Percentiles rank a stretch among this genome's conserved stretches.
phyloP scores from a whole-genome alignment of 768 basidiomycete genomes.

The Hericium alpestre region DNA sequence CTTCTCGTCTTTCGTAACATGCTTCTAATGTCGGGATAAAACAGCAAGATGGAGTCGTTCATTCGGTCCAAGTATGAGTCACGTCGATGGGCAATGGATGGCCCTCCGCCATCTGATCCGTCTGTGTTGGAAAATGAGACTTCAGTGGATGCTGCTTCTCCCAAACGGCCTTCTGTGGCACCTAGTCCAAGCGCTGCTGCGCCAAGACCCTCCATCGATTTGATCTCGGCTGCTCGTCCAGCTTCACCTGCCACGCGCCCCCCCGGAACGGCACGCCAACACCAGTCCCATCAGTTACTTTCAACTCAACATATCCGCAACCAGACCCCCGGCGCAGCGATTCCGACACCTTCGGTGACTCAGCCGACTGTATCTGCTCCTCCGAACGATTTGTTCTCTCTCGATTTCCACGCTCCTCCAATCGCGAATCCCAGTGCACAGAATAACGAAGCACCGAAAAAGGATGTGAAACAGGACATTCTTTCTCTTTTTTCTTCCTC shows the following conservation, averaged over 20 bases:
- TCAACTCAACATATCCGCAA: slow-evolving; percentile 22
- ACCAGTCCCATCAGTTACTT: slow-evolving; percentile 46
- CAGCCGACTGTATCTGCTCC: slow-evolving; percentile 21
- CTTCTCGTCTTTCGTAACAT: not conserved
- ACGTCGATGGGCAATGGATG: slow-evolving; percentile 87
- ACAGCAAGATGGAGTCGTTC: slow-evolving; percentile 97
- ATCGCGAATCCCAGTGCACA: slow-evolving; percentile 10
- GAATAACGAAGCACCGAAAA: slow-evolving; percentile 32
- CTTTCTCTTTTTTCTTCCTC: slow-evolving; percentile 65
- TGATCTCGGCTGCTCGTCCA: slow-evolving; percentile 20
- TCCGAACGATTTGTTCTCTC: slow-evolving; percentile 65
- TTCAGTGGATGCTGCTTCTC: slow-evolving; percentile 14
- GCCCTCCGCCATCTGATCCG: slow-evolving; percentile 74
- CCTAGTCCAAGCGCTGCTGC: not conserved
- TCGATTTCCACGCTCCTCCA: slow-evolving; percentile 69
- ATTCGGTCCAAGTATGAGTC: slow-evolving; percentile 96
- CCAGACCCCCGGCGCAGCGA: not conserved
- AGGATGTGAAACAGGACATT: slow-evolving; percentile 79
- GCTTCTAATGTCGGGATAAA: not conserved
- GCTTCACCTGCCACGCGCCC: slow-evolving; percentile 13
- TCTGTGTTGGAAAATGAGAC: slow-evolving; percentile 52
- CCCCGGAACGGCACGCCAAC: slow-evolving; percentile 28
- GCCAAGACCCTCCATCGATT: slow-evolving; percentile 18
- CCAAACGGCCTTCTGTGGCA: slow-evolving; percentile 7
- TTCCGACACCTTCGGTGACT: slow-evolving; percentile 14